Evolutionary conservation across 441 rosid species (phyloP), one percentile per base, ranked within the genome.

Genomic region (Geranium incanum): DNA sequence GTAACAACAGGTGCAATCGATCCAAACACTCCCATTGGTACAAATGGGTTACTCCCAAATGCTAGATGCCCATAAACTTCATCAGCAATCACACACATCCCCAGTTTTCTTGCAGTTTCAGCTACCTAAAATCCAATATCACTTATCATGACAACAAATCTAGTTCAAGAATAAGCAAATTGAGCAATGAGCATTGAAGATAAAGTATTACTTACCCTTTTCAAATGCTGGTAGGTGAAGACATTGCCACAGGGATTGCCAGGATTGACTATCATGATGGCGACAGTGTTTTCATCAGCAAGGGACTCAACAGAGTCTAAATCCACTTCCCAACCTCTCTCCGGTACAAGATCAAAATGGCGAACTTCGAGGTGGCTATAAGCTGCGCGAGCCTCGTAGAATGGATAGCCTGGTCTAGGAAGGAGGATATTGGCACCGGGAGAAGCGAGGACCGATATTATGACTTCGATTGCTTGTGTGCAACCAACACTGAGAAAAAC

Each of bases 391-490:
- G 67, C 52, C 23, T 37, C 68, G 0, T 59, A 73, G 37, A 5
- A 12, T 3, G 76, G 71, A 57, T 1, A 73, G 36, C 76, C 71
- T 28, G 76, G 76, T 41, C 68, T 68, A 2, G 76, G 76, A 60
- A 73, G 59, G 45, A 73, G 18, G 15, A 73, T 68, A 21, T 73
- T 73, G 59, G 71, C 76, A 45, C 76, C 71, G 8, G 71, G 71
- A n/a, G 60, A 5, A 23, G 76, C 68, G 3, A 73, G 68, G 37
- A 59, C 71, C 11, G 72, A 38, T 21, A 73, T 39, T 19, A 62
- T 7, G 15, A 69, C 62, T 68, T 75, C 70, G 1, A 75, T 70
- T 37, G 73, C 69, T 69, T 75, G 77, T 21, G 37, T 65, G 73
- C 70, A 64, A n/a, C 77, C 77, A 0, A 41, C 9, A 0, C 73